Evolutionary conservation across 2,329 filamentous ascomycete species (phyloP).

Genomic region (Chaetomium olivaceum): DNA sequence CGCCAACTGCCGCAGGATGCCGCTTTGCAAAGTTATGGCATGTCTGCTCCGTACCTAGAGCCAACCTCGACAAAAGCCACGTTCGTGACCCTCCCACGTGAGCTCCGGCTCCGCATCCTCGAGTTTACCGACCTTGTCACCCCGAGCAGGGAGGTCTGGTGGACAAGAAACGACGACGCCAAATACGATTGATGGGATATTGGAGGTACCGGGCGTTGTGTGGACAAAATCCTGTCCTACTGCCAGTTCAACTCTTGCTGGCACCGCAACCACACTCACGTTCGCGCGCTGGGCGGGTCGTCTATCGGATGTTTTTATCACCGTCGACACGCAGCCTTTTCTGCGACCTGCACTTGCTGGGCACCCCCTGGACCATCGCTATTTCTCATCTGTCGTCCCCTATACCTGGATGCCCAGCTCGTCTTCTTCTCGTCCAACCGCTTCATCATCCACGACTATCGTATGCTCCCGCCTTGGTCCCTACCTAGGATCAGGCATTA

Average conservation of each 20-base stretch:
- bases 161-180: slow-evolving; percentile 2
- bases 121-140: slow-evolving; percentile 27
- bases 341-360: not conserved
- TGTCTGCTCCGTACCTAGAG: not conserved
- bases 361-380: not conserved
- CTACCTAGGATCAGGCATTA: no score
- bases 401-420: not conserved
- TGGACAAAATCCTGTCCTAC: not conserved
- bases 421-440: slow-evolving; percentile 3
- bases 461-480: not conserved
- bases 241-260: not conserved
- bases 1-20: not conserved
- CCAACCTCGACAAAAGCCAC: not conserved
- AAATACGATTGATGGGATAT: not conserved
- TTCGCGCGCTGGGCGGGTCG: not conserved
- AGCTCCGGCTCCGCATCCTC: slow-evolving; percentile 28
- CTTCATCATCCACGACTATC: not conserved
- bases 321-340: not conserved
- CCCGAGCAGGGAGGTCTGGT: slow-evolving; percentile 26
- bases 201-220: not conserved
- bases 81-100: slow-evolving; percentile 19
- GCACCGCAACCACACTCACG: not conserved
- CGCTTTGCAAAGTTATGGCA: not conserved
- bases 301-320: slow-evolving; percentile 3
- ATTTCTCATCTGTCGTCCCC: not conserved